These are phyloP conservation scores for Pythium phragmiticola DNA, from an alignment of 352 stramenopile genomes.

Conservation along the genomic window DNA sequence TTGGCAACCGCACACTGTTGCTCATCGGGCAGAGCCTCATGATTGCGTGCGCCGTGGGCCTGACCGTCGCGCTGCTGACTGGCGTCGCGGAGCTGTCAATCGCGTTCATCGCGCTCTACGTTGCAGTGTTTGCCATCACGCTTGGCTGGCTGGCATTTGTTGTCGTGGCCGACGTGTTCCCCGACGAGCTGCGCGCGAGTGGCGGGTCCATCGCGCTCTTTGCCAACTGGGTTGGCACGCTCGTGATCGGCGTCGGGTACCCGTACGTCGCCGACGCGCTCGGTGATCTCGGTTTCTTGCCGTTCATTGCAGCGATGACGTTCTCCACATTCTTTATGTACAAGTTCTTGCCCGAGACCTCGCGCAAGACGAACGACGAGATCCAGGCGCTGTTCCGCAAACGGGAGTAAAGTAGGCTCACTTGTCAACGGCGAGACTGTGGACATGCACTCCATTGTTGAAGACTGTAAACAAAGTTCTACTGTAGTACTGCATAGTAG, in stretches of 20 bases:
- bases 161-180: slow-evolving; percentile 54
- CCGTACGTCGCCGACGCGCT: slow-evolving; percentile 53
- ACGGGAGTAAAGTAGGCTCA: not conserved
- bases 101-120: slow-evolving; percentile 45
- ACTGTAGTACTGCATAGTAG: no score
- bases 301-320: slow-evolving; percentile 46
- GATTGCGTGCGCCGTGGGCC: slow-evolving; percentile 43
- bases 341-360: slow-evolving; percentile 52
- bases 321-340: slow-evolving; percentile 47
- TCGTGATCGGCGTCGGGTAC: slow-evolving; percentile 58
- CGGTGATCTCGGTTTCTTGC: slow-evolving; percentile 40
- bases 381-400: slow-evolving; percentile 50
- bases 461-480: no score
- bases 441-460: no score
- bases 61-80: slow-evolving; percentile 37
- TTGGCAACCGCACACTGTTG: slow-evolving; percentile 45
- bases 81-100: slow-evolving; percentile 41
- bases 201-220: slow-evolving; percentile 48
- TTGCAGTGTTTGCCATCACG: slow-evolving; percentile 43
- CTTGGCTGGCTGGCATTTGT: slow-evolving; percentile 55
- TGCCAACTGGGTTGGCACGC: slow-evolving; percentile 51
- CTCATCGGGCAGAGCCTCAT: slow-evolving; percentile 47
- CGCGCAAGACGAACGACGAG: slow-evolving; percentile 52
- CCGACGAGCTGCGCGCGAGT: slow-evolving; percentile 44
- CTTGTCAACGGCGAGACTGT: no score